Conservation (phyloP, 257 asterid species). For the Solanum infundibuliforme region DNA sequence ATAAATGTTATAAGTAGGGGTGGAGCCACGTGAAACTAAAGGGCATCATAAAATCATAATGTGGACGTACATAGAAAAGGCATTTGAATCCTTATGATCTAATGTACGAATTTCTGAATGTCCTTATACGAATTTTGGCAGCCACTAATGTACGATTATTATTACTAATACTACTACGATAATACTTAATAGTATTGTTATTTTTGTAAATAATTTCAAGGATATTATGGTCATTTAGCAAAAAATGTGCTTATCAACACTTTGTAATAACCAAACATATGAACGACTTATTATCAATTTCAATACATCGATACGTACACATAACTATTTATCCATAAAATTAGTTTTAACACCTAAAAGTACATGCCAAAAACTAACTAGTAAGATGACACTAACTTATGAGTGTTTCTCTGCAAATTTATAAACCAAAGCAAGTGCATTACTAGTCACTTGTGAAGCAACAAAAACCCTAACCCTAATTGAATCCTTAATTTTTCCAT, state of each 20-base stretch:
- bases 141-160: neutral
- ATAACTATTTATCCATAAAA: neutral
- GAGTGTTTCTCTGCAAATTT: constrained; percentile 43
- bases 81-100: neutral
- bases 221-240: neutral
- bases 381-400: neutral
- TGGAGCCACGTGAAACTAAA: too few species aligned
- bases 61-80: too few species aligned
- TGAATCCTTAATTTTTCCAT: constrained; percentile 37
- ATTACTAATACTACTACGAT: too few species aligned
- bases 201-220: neutral
- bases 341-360: neutral
- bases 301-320: neutral
- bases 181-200: too few species aligned
- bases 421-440: constrained; percentile 56
- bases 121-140: neutral
- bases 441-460: constrained; percentile 59
- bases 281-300: neutral
- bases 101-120: neutral
- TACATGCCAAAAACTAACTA: neutral
- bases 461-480: constrained; percentile 45
- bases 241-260: neutral
- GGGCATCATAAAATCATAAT: too few species aligned
- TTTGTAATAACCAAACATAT: too few species aligned
- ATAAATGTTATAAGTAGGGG: too few species aligned